Evolutionary conservation across 129 eudicot species (phyloP), one percentile per base, ranked within the genome.

Genomic region (Artemisia argyi): DNA sequence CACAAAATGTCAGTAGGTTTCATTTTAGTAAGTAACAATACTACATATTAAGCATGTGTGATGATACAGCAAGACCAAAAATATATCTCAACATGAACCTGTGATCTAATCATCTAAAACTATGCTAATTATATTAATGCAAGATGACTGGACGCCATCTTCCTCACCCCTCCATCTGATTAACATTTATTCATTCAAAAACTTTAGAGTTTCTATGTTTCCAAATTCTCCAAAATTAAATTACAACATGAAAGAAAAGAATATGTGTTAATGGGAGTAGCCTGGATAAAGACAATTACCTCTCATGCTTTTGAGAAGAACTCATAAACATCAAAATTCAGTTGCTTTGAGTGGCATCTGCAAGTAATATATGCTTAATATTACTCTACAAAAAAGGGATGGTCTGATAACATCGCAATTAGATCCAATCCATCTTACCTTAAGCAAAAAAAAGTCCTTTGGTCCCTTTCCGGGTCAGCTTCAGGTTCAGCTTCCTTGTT

Each of bases 381-480:
- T 4, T 3, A 53, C 47, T 60, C 19, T 10, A 48, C 6, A 4
- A 0, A 4, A 63, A 11, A 70, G 15, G 20, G 12, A 39, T 12
- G 6, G n/a, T 49, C 47, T 15, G 11, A 39, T 3, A 7, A 30
- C 26, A 30, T 58, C 17, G 22, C n/a, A 7, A 58, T 12, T 11
- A 13, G 2, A 47, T 5, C 59, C 16, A 61, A 72, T 28, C 47
- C 10, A 63, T 32, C 16, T 30, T 64, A 89, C 98, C 98, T 94
- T 96, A 94, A n/a, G 97, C 97, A 77, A 94, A 94, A 72, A 94
- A 96, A 4, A n/a, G 24, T 94, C 76, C 97, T 84, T 79, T 94
- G 99, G 70, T 94, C 99, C 75, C 99, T 86, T 76, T 90, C 99
- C 58, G 96, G 98, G 61, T 94, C 98, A 72, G 96, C 97, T 90